A percentile compares a stretch with the other conserved stretches of the same genome.
Conservation (phyloP, 2,329 filamentous ascomycete genomes). For the Ophiostoma himal-ulmi region DNA sequence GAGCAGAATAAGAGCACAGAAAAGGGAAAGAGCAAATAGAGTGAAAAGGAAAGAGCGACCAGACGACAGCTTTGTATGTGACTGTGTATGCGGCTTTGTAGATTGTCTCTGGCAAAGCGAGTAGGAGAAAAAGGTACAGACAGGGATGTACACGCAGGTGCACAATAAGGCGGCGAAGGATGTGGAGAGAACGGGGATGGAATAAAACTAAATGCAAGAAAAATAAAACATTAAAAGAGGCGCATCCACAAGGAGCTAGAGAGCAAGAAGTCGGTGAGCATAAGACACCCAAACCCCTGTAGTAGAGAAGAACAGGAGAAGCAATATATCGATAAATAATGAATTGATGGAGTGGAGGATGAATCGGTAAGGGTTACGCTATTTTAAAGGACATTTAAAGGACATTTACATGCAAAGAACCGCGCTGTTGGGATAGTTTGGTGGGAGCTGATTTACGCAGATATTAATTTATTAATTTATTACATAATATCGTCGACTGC, state of each 20-base stretch:
- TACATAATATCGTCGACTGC: not conserved
- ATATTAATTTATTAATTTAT: not conserved
- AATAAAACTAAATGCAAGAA: conserved; percentile 18
- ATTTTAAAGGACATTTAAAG: not conserved
- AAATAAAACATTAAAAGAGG: conserved; percentile 20
- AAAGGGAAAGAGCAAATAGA: not conserved
- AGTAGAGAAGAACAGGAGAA: not conserved
- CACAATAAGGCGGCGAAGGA: conserved; percentile 9
- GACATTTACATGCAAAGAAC: not conserved
- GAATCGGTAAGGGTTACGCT: not conserved
- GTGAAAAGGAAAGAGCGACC: conserved; percentile 4
- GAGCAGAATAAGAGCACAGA: not conserved
- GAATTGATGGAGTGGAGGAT: not conserved
- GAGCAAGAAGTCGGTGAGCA: conserved; percentile 33
- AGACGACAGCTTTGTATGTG: conserved; percentile 6
- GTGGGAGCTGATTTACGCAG: too few relatives aligned
- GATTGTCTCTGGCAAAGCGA: not conserved
- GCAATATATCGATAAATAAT: not conserved
- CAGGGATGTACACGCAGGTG: not conserved
- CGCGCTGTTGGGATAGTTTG: not conserved
- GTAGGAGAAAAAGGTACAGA: not conserved
- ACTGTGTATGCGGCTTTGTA: not conserved
- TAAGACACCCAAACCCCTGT: conserved; percentile 24
- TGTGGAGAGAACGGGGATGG: conserved; percentile 10
- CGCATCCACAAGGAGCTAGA: conserved; percentile 11